A percentile compares a stretch with the other conserved stretches of the same genome.
Conservation (phyloP, 2,329 filamentous ascomycete species). For the Colletotrichum echinochloae region DNA sequence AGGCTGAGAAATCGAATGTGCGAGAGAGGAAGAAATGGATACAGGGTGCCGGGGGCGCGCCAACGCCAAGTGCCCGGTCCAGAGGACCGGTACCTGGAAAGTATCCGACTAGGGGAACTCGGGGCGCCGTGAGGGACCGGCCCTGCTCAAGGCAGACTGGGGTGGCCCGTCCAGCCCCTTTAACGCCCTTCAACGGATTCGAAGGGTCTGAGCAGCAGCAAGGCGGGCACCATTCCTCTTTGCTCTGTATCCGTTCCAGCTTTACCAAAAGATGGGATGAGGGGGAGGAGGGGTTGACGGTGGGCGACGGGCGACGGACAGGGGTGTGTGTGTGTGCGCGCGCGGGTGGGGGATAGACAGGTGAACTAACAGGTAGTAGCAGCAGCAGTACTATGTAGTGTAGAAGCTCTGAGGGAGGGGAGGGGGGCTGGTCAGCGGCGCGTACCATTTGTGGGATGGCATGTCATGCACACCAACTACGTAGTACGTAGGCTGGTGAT, state of each 20-base stretch:
- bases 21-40: background rate
- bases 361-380: conserved; percentile 15
- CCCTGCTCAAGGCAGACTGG: conserved; percentile 15
- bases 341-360: background rate
- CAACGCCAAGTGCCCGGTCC: conserved; percentile 28
- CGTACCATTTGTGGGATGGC: too few species aligned
- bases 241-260: too few species aligned
- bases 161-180: too few species aligned
- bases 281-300: conserved; percentile 15
- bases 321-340: conserved; percentile 20
- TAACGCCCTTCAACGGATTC: conserved; percentile 1
- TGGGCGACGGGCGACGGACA: conserved; percentile 10
- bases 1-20: too few species aligned
- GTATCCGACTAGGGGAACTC: background rate
- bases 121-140: conserved; percentile 19
- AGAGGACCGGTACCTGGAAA: conserved; percentile 33
- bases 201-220: conserved; percentile 8
- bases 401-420: too few species aligned
- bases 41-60: conserved; percentile 12
- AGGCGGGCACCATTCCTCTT: too few species aligned
- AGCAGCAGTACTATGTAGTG: too few species aligned
- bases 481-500: too few species aligned
- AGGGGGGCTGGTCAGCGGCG: too few species aligned
- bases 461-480: too few species aligned
- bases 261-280: conserved; percentile 27